phyloP scores from a whole-genome alignment of 805 yeast genomes.

The Metschnikowia koreensis region DNA sequence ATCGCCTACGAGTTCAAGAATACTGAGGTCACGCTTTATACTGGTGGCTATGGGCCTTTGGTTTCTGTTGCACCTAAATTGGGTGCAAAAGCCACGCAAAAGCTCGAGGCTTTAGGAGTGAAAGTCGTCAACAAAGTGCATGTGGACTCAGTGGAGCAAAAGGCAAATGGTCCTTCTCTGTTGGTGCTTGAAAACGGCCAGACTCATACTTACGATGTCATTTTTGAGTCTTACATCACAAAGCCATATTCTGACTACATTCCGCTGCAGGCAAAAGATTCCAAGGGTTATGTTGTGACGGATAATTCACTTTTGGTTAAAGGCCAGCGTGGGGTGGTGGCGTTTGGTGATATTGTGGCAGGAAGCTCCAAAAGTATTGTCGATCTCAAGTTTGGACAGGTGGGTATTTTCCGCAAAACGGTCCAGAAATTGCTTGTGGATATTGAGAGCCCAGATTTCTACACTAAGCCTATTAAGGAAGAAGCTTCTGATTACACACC shows the following conservation, averaged over 20 bases:
- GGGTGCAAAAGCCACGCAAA: conserved; percentile 4
- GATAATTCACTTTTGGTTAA: conserved; percentile 27
- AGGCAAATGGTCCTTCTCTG: conserved; percentile 9
- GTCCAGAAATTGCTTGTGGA: conserved; percentile 2
- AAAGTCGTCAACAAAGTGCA: conserved; percentile 9
- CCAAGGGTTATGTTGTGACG: conserved; percentile 28
- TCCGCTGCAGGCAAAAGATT: conserved; percentile 22
- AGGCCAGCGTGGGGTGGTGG: conserved; percentile 28
- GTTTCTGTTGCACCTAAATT: neutral
- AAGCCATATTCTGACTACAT: conserved; percentile 37
- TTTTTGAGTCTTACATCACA: conserved; percentile 25
- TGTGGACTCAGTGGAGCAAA: conserved; percentile 13
- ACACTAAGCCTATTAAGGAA: neutral
- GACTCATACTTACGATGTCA: conserved; percentile 25
- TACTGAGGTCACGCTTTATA: conserved; percentile 26
- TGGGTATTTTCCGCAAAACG: conserved; percentile 12
- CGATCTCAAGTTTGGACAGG: conserved; percentile 27
- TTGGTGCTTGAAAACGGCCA: conserved; percentile 21
- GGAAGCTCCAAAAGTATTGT: conserved; percentile 23
- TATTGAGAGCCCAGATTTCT: neutral
- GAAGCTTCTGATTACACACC: conserved; percentile 5
- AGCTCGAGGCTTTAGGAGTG: conserved; percentile 15
- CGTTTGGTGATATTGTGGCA: conserved; percentile 35
- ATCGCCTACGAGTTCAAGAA: conserved; percentile 21
- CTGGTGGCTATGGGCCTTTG: conserved; percentile 14